Percentiles rank a stretch among this genome's conserved stretches.
Evolutionary conservation across 1,139 yeast species (phyloP).

Genomic region (Ogataea hybrid): DNA sequence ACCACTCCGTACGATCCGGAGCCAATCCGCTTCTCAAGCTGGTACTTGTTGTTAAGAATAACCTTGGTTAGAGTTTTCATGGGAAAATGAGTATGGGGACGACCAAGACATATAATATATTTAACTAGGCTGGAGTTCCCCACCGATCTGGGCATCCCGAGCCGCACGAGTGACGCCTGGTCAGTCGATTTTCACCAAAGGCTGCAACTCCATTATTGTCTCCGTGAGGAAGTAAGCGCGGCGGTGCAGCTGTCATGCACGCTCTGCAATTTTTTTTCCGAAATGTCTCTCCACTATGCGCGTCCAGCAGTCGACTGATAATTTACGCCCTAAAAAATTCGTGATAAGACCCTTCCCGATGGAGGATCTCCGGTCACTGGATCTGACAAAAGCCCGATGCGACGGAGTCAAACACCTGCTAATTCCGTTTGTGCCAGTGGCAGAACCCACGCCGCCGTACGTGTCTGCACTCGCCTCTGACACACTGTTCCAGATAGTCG

Average conservation of each 20-base stretch:
- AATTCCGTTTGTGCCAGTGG: slow-evolving; percentile 11
- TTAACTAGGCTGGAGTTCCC: slow-evolving; percentile 1
- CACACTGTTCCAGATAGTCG: slow-evolving; percentile 39
- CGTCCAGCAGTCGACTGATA: slow-evolving; percentile 3
- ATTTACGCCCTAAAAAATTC: neutral
- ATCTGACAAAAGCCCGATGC: slow-evolving; percentile 10
- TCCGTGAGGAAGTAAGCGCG: slow-evolving; percentile 1
- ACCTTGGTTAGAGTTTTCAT: slow-evolving; percentile 31
- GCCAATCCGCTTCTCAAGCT: slow-evolving; percentile 62
- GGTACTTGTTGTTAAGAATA: slow-evolving; percentile 41
- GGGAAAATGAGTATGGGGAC: neutral
- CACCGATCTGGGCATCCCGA: neutral
- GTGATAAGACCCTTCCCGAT: slow-evolving; percentile 5
- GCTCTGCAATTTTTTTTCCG: slow-evolving; percentile 1
- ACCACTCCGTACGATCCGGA: slow-evolving; percentile 90
- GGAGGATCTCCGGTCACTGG: slow-evolving; percentile 6
- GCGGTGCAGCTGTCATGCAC: neutral
- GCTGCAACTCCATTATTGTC: neutral
- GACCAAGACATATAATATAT: neutral
- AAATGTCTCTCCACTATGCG: slow-evolving; percentile 7
- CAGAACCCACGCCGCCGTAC: neutral
- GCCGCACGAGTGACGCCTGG: slow-evolving; percentile 4
- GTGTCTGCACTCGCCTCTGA: slow-evolving; percentile 8
- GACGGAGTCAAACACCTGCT: slow-evolving; percentile 5
- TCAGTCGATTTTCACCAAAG: slow-evolving; percentile 3